Percentiles rank a stretch among this genome's conserved stretches.
phyloP scores from a whole-genome alignment of 495 filamentous ascomycete species.

The Venustampulla echinocandica region DNA sequence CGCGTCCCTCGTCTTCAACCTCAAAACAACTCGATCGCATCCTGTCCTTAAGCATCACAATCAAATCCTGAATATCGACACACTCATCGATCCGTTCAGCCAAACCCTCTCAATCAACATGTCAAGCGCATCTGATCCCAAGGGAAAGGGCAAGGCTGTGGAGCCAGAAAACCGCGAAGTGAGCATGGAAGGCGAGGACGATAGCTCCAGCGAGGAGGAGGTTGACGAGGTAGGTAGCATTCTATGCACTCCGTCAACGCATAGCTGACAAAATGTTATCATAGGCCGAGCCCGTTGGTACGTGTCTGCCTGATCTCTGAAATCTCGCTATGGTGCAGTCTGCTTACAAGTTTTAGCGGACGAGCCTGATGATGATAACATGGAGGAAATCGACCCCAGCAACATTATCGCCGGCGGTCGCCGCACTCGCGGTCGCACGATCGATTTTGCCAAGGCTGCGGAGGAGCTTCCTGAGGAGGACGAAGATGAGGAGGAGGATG shows the following conservation, averaged over 20 bases:
- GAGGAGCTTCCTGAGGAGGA: slow-evolving; percentile 56
- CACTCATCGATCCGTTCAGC: too few relatives aligned
- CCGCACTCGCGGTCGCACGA: slow-evolving; percentile 71
- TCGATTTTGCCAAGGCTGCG: slow-evolving; percentile 79
- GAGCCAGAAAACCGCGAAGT: slow-evolving; percentile 43
- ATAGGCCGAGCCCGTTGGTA: slow-evolving; percentile 15
- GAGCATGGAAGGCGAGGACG: slow-evolving; percentile 57
- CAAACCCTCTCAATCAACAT: too few relatives aligned
- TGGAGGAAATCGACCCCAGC: slow-evolving; percentile 79
- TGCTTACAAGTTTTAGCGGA: slow-evolving; percentile 37
- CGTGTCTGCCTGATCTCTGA: slow-evolving; percentile 5
- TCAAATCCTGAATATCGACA: too few relatives aligned
- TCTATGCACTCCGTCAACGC: neutral
- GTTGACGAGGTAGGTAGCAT: slow-evolving; percentile 39
- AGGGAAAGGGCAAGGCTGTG: slow-evolving; percentile 51
- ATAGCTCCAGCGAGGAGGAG: slow-evolving; percentile 55
- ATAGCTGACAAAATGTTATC: slow-evolving; percentile 9
- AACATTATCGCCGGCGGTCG: slow-evolving; percentile 75
- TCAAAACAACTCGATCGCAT: too few relatives aligned
- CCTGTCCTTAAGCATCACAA: too few relatives aligned
- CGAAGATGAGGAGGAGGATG: slow-evolving; percentile 70
- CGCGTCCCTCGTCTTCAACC: too few relatives aligned
- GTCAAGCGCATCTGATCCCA: slow-evolving; percentile 15
- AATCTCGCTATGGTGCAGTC: neutral
- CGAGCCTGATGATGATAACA: slow-evolving; percentile 69